Evolutionary conservation across 176 grass and related monocot genomes (phyloP), one percentile per base, ranked within the genome.

Genomic region (Tuctoria greenei): DNA sequence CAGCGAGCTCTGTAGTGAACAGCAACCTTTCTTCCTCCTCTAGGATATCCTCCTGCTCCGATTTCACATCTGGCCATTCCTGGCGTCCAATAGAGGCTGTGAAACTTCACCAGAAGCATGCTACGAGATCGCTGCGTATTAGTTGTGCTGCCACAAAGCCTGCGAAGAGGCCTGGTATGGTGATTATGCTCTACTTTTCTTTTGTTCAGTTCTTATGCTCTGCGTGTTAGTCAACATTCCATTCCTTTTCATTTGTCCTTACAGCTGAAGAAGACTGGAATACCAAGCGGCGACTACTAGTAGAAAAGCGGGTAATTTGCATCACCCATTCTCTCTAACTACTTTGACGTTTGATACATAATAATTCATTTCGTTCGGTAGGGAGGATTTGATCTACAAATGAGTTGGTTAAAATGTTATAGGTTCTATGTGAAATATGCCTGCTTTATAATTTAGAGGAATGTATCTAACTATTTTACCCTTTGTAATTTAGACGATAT

Each of bases 261-360:
- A 36, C 82, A 99, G 95, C 95, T 54, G 95, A 99, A 82, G 95
- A 92, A 69, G 95, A 95, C 0, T 99, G 95, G 95, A 99, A 89
- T 83, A 88, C 74, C 83, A 98, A 94, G 82, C 89, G 95, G 35
- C 80, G 85, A 83, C 10, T 90, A 65, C 82, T 99, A 43, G 23
- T 90, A 64, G 82, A 99, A 81, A 99, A 99, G 46, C 86, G 87
- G 87, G 95, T 94, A 91, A 66, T 42, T 61, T 67, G 43, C 6
- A 35, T 6, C 55, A 82, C 14, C 26, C 17, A 51, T 76, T 55
- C 71, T 36, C 36, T 39, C 17, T 38, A 31, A 49, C 57, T 8
- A 28, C 28, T 72, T 39, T 82, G 23, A 42, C 52, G 14, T 25
- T 78, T 25, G 1, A 31, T 78, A 40, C 13, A 1, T 8, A 51